Evolutionary conservation across 2,329 filamentous ascomycete species (phyloP), one percentile per base, ranked within the genome.

Genomic region (Monilinia laxa): DNA sequence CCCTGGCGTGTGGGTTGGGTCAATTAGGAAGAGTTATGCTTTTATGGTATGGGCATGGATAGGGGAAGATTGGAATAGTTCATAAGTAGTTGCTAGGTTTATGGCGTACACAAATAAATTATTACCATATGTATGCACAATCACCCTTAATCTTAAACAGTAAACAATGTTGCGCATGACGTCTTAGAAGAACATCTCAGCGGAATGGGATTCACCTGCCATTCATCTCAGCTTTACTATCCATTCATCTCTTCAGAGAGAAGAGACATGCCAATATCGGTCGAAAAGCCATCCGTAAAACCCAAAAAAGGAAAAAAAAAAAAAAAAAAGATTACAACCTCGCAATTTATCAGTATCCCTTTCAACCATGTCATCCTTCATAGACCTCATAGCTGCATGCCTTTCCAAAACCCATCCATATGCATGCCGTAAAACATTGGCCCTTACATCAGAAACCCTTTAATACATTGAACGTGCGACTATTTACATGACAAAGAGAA

Each of bases 401-500:
- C 23, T 63, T 63, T 54, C 35, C 60, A 16, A 45, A 51, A 45
- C 35, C 51, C 35, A 40, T 28, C 23, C 60, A 56, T 42, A 63
- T 54, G 52, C 35, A 23, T 42, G 60, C 23, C 47, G 52, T 63
- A 45, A 16, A 45, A 56, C 23, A n/a, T 63, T 56, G 40, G 10
- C 23, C 25, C 40, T 62, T 25, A 25, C 62, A 49, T 64, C 62
- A 57, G 47, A 53, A 60, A 40, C 35, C 54, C 23, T 42, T 65
- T 31, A 45, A 53, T 65, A 60, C 25, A 60, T 65, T 31, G 49
- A 58, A 47, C 38, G 52, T 31, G 20, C 64, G 47, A 66, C 65
- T 66, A 69, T 75, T 76, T 76, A 87, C 84, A 88, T 85, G 68
- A 88, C 84, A 74, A 88, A 88, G 71, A 87, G 78, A 57, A 88